These are phyloP conservation scores for Daedaleopsis nitida DNA, from an alignment of 768 basidiomycete species.

Conservation along the genomic window DNA sequence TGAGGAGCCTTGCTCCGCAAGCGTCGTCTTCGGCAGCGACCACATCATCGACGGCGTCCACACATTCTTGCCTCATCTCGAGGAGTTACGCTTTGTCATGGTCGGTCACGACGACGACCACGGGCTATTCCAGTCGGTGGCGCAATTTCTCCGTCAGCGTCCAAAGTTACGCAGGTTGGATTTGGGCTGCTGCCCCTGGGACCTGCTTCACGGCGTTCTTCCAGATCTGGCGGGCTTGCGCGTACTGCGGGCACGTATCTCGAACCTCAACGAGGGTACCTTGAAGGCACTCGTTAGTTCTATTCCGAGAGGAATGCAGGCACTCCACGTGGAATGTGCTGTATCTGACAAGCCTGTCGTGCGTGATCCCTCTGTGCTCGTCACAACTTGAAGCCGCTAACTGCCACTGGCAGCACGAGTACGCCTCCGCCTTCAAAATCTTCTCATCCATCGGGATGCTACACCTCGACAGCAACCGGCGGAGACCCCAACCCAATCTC, in stretches of 20 bases:
- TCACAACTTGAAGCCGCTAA: neutral
- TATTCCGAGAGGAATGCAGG: conserved; percentile 45
- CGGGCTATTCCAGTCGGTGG: conserved; percentile 54
- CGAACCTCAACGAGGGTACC: conserved; percentile 44
- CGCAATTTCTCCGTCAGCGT: conserved; percentile 53
- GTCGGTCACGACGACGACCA: conserved; percentile 63
- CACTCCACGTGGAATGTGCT: conserved; percentile 53
- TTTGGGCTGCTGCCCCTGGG: conserved; percentile 68
- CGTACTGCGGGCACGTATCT: conserved; percentile 60
- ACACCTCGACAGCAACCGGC: conserved; percentile 52
- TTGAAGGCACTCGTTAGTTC: conserved; percentile 35
- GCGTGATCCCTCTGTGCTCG: conserved; percentile 17
- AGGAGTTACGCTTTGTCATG: conserved; percentile 63
- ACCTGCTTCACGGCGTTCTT: conserved; percentile 52
- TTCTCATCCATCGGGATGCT: conserved; percentile 60
- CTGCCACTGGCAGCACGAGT: conserved; percentile 46
- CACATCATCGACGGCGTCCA: conserved; percentile 59
- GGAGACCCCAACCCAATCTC: conserved; percentile 56
- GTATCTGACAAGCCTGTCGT: conserved; percentile 55
- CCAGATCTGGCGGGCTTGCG: conserved; percentile 54
- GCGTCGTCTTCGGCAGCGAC: conserved; percentile 62
- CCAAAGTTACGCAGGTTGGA: conserved; percentile 55
- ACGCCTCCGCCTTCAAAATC: conserved; percentile 46
- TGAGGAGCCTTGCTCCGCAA: conserved; percentile 57
- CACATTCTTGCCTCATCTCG: conserved; percentile 63